Conservation (phyloP, 805 yeast species). For the Candida nonsorbophila region DNA sequence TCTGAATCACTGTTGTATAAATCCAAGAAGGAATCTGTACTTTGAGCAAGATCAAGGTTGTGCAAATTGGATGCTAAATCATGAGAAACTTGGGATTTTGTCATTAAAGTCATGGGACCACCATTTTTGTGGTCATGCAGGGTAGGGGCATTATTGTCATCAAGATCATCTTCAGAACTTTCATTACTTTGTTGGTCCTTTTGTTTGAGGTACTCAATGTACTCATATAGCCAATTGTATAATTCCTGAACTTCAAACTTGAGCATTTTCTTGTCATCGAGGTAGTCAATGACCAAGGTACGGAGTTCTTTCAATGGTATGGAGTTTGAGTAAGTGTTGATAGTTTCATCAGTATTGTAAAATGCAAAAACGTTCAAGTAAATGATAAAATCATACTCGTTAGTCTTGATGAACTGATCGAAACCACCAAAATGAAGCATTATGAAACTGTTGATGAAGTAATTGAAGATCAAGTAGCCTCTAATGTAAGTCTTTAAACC, state of each 20-base stretch:
- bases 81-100: no score
- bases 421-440: slow-evolving; percentile 40
- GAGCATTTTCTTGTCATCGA: slow-evolving; percentile 22
- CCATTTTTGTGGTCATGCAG: no score
- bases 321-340: slow-evolving; percentile 14
- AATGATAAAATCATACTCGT: slow-evolving; percentile 34
- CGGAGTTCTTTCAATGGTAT: slow-evolving; percentile 17
- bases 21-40: no score
- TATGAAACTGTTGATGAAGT: slow-evolving; percentile 37
- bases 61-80: no score
- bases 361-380: slow-evolving; percentile 38
- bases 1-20: no score
- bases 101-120: no score
- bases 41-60: no score
- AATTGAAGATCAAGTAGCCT: slow-evolving; percentile 37
- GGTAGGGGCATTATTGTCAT: no score
- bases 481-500: slow-evolving; percentile 23
- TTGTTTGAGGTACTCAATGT: slow-evolving; percentile 29
- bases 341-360: slow-evolving; percentile 24
- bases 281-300: slow-evolving; percentile 20
- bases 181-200: slow-evolving; percentile 21
- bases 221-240: slow-evolving; percentile 33
- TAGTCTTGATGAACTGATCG: slow-evolving; percentile 30
- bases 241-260: slow-evolving; percentile 30
- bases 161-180: no score